These are phyloP conservation scores for Phyllosticta capitalensis DNA, from an alignment of 2,329 filamentous ascomycete species.

Conservation along the genomic window DNA sequence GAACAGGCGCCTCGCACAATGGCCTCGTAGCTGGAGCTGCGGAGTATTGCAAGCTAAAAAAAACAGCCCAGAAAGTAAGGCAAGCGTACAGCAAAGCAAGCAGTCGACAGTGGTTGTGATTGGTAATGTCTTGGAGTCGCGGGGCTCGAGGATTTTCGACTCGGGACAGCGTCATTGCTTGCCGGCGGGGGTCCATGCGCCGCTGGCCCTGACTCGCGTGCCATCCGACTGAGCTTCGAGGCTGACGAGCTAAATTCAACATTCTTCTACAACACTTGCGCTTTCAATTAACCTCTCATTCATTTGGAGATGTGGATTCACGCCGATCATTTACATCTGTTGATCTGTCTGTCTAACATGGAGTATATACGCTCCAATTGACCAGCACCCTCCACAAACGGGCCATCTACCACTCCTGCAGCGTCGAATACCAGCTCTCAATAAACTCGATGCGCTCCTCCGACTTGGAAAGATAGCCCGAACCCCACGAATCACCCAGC, in stretches of 20 bases:
- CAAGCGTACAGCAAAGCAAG: neutral
- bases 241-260: neutral
- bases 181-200: neutral
- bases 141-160: neutral
- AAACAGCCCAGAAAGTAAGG: neutral
- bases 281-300: no score
- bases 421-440: neutral
- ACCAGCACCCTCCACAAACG: neutral
- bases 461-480: neutral
- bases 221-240: neutral
- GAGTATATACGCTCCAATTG: no score
- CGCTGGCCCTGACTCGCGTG: neutral
- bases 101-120: neutral
- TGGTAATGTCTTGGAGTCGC: neutral
- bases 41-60: neutral
- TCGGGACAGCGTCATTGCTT: neutral
- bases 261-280: neutral
- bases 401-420: neutral
- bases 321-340: no score
- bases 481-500: conserved; percentile 2
- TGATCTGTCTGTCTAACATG: no score
- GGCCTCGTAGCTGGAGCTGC: neutral
- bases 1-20: neutral
- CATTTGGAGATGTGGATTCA: no score
- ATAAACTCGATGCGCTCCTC: conserved; percentile 1